Evolutionary conservation across 805 yeast species (phyloP).

Genomic region (Metschnikowia lochheadii): DNA sequence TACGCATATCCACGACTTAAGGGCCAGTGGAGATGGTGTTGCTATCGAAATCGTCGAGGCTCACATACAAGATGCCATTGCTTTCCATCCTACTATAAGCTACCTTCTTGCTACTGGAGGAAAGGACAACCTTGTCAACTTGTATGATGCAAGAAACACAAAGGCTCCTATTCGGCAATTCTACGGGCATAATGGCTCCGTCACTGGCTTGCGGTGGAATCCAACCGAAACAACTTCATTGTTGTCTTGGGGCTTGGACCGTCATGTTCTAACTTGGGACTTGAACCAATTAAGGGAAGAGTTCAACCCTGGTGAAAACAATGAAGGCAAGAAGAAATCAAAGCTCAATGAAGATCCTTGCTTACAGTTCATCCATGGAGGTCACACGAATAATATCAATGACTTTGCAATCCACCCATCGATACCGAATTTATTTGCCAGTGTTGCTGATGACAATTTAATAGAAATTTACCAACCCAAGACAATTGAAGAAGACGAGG

Average conservation of each 20-base stretch:
- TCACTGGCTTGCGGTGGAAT: conserved; percentile 45
- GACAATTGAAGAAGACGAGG: conserved; percentile 21
- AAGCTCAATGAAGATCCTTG: conserved; percentile 65
- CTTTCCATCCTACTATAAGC: conserved; percentile 55
- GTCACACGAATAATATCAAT: conserved; percentile 68
- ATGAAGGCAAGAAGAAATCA: conserved; percentile 50
- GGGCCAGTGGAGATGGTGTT: conserved; percentile 35
- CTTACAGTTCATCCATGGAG: conserved; percentile 77
- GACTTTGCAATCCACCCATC: conserved; percentile 67
- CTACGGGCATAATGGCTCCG: conserved; percentile 56
- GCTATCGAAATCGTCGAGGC: conserved; percentile 42
- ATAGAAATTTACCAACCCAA: conserved; percentile 76
- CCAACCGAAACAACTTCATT: conserved; percentile 47
- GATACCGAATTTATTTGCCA: conserved; percentile 53
- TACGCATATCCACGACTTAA: conserved; percentile 57
- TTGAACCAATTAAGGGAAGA: conserved; percentile 55
- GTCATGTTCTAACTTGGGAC: conserved; percentile 75
- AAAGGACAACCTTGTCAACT: conserved; percentile 65
- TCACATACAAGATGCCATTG: conserved; percentile 64
- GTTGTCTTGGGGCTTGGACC: conserved; percentile 59
- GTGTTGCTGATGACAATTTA: conserved; percentile 72
- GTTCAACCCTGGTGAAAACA: conserved; percentile 28
- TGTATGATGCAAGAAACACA: conserved; percentile 72
- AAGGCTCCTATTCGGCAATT: conserved; percentile 56
- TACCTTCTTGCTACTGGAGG: conserved; percentile 71